A percentile compares a stretch with the other conserved stretches of the same genome.
These are phyloP conservation scores for Pholiota molesta DNA, from an alignment of 768 basidiomycete genomes.

Conservation along the genomic window DNA sequence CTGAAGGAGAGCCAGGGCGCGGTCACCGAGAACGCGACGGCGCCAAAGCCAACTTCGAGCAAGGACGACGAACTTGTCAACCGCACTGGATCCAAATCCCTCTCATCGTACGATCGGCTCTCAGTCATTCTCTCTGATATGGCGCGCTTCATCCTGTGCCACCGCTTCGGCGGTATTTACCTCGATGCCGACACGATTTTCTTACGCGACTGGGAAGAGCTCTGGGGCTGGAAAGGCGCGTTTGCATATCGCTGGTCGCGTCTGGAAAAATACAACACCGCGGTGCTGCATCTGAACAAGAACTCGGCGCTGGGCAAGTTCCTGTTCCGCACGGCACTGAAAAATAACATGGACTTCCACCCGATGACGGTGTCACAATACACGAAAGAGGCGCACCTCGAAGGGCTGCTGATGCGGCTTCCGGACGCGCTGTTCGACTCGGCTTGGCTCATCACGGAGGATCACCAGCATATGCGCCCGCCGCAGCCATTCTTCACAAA, in stretches of 20 bases:
- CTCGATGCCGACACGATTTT: slow-evolving; percentile 97
- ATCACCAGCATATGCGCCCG: slow-evolving; percentile 89
- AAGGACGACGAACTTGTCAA: slow-evolving; percentile 50
- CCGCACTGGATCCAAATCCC: slow-evolving; percentile 86
- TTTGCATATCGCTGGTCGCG: slow-evolving; percentile 98
- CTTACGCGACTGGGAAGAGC: slow-evolving; percentile 96
- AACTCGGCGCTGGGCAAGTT: slow-evolving; percentile 90
- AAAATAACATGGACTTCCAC: slow-evolving; percentile 95
- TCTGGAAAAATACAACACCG: slow-evolving; percentile 93
- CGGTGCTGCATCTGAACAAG: slow-evolving; percentile 93
- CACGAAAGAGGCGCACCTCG: slow-evolving; percentile 85
- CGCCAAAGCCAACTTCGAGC: slow-evolving; percentile 35
- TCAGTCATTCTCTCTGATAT: slow-evolving; percentile 96
- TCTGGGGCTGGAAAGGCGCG: slow-evolving; percentile 96
- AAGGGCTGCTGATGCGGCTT: slow-evolving; percentile 80
- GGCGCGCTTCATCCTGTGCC: slow-evolving; percentile 96
- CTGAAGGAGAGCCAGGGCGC: slow-evolving; percentile 19
- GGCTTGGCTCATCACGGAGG: slow-evolving; percentile 94
- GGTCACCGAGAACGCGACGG: slow-evolving; percentile 14
- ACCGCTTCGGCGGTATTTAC: slow-evolving; percentile 95
- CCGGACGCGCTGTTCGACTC: slow-evolving; percentile 97
- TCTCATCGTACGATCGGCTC: slow-evolving; percentile 83
- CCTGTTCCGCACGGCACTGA: slow-evolving; percentile 91
- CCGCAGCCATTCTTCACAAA: slow-evolving; percentile 93
- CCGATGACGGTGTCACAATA: slow-evolving; percentile 95